Percentiles rank a stretch among this genome's conserved stretches.
These are phyloP conservation scores for Excoecaria agallocha DNA, from an alignment of 345 rosid species.

Conservation along the genomic window DNA sequence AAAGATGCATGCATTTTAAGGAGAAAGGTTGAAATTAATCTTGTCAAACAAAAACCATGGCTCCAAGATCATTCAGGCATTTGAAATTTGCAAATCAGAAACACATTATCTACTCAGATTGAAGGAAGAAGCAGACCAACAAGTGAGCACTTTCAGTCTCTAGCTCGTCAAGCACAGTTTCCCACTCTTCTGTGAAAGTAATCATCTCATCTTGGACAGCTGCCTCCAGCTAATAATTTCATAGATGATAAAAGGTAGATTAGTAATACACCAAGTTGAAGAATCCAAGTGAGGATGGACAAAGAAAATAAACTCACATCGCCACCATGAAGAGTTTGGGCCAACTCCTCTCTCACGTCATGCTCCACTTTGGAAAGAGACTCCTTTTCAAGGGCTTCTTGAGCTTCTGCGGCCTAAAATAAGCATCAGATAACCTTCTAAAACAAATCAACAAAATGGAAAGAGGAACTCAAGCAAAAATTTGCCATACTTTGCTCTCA, in stretches of 20 bases:
- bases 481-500: constrained; percentile 85
- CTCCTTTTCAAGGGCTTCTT: constrained; percentile 94
- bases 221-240: constrained; percentile 54
- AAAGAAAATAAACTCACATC: constrained; percentile 56
- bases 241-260: background rate
- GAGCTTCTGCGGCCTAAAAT: constrained; percentile 95
- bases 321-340: constrained; percentile 59
- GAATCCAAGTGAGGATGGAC: constrained; percentile 4
- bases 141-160: constrained; percentile 85
- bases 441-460: constrained; percentile 17
- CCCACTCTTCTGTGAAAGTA: constrained; percentile 86
- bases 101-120: constrained; percentile 24
- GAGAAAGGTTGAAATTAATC: background rate
- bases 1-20: background rate
- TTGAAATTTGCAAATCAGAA: constrained; percentile 20
- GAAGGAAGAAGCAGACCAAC: constrained; percentile 66
- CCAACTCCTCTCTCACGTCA: constrained; percentile 92
- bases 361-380: constrained; percentile 73
- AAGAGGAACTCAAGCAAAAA: constrained; percentile 16
- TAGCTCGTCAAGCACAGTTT: constrained; percentile 77
- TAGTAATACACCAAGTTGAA: constrained; percentile 15
- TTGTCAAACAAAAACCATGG: background rate
- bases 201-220: constrained; percentile 83
- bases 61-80: constrained; percentile 12
- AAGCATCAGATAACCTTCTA: constrained; percentile 36